Evolutionary conservation across 345 rosid species (phyloP), one percentile per base, ranked within the genome.

Genomic region (Salix suchowensis): DNA sequence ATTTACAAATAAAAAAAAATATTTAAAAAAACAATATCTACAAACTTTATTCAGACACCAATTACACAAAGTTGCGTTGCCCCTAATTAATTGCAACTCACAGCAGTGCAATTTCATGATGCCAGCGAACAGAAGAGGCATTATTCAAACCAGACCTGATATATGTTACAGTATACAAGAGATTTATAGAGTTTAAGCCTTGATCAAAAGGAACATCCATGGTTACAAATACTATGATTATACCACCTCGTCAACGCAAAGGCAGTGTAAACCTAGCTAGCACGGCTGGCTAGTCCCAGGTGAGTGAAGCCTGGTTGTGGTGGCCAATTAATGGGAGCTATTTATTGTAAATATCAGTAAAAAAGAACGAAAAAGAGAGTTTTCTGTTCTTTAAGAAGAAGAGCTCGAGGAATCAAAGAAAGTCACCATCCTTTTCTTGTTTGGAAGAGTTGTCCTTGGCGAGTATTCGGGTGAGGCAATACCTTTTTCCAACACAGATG

Each of bases 401-500:
- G 80, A 77, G 58, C 81, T 71, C 24, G 83, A 83, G 77, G 87
- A 79, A 68, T 79, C 78, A 3, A 82, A 75, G 68, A 81, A 81
- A 72, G 70, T 71, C 16, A 79, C 26, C 82, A 86, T 81, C 58
- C 61, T 75, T 67, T 84, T 83, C 83, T 87, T 88, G 78, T 78
- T 82, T 1, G 80, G 64, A 30, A 81, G 37, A 26, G 83, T 65
- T 37, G 82, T 72, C 64, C 82, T 55, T 12, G 82, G 76, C 23
- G 82, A 81, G 67, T 77, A 88, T 50, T 82, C 85, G 13, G 76
- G 77, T 8, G 82, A 68, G 19, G 74, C 73, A 23, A 82, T 77
- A 73, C 83, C 83, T 83, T 82, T 84, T 70, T 87, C 80, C 24
- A 88, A 68, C 7, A 87, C 81, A 65, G 84, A 81, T 55, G 69